These are phyloP conservation scores for Biscutella laevigata DNA, from an alignment of 441 rosid species.

Conservation along the genomic window DNA sequence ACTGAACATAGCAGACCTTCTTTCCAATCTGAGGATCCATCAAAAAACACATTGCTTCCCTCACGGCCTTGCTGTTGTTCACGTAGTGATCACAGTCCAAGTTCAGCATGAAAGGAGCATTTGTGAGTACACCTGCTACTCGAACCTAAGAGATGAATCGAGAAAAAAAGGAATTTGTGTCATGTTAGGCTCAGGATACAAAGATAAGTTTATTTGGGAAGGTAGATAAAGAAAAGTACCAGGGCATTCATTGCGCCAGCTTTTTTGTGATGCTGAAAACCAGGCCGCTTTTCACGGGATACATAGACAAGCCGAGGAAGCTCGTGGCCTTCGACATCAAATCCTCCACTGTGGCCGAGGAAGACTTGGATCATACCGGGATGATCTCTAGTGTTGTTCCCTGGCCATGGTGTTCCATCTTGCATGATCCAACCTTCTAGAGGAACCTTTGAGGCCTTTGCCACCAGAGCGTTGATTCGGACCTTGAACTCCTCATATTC, in stretches of 20 bases:
- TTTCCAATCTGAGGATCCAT: constrained; percentile 68
- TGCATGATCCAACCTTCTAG: too few relatives aligned
- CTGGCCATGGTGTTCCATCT: too few relatives aligned
- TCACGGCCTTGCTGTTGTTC: constrained; percentile 67
- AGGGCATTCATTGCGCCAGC: constrained; percentile 79
- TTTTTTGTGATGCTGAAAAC: constrained; percentile 68
- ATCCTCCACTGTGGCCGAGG: too few relatives aligned
- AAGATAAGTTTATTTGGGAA: not conserved
- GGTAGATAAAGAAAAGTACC: constrained; percentile 24
- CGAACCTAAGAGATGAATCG: constrained; percentile 48
- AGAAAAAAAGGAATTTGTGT: too few relatives aligned
- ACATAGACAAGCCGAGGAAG: constrained; percentile 64
- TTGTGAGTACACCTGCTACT: constrained; percentile 59
- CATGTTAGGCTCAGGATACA: not conserved
- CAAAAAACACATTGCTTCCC: constrained; percentile 75
- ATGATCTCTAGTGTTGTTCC: too few relatives aligned
- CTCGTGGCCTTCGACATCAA: constrained; percentile 60
- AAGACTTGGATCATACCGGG: too few relatives aligned
- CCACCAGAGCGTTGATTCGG: too few relatives aligned
- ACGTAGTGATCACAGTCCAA: constrained; percentile 69
- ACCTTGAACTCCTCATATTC: too few relatives aligned
- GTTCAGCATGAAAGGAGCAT: constrained; percentile 73
- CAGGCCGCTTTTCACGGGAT: constrained; percentile 83
- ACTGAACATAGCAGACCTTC: constrained; percentile 67
- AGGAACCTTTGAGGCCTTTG: too few relatives aligned